phyloP scores from a whole-genome alignment of 352 stramenopile genomes.

The Globisporangium alternatum region DNA sequence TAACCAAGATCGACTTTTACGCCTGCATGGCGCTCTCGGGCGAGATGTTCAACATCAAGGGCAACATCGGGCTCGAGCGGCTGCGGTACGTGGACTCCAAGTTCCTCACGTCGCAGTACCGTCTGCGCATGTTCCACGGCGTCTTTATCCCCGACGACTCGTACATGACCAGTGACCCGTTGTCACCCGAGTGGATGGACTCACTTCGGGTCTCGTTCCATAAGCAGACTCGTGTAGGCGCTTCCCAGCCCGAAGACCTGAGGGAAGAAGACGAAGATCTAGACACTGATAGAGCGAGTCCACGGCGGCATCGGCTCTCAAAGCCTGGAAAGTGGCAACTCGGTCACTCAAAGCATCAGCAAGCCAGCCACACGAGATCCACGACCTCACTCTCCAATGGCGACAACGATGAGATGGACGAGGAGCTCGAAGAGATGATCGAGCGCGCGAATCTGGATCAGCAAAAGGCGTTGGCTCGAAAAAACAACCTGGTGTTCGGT shows the following conservation, averaged over 20 bases:
- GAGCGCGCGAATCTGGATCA: slow-evolving; percentile 36
- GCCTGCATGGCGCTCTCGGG: slow-evolving; percentile 75
- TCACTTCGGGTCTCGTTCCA: slow-evolving; percentile 44
- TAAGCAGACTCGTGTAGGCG: slow-evolving; percentile 18
- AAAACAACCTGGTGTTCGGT: not conserved
- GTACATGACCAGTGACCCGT: slow-evolving; percentile 57
- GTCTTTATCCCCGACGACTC: slow-evolving; percentile 70
- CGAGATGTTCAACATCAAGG: slow-evolving; percentile 84
- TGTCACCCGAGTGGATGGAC: slow-evolving; percentile 83
- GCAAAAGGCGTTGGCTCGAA: not conserved
- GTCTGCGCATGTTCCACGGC: slow-evolving; percentile 59
- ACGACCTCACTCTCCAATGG: slow-evolving; percentile 29
- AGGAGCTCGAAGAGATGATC: slow-evolving; percentile 72
- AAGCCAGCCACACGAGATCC: slow-evolving; percentile 24
- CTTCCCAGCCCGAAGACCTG: not conserved
- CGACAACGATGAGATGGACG: slow-evolving; percentile 66
- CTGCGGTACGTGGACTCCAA: slow-evolving; percentile 74
- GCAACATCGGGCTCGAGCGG: slow-evolving; percentile 74
- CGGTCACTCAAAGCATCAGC: not conserved
- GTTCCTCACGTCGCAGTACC: slow-evolving; percentile 57
- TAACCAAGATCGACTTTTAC: slow-evolving; percentile 85
- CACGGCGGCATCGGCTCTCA: not conserved
- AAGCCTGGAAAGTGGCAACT: not conserved
- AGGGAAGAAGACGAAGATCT: not conserved
- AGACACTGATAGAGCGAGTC: not conserved